Evolutionary conservation across 768 basidiomycete genomes (phyloP).

Genomic region (Kockovaella imperatae): DNA sequence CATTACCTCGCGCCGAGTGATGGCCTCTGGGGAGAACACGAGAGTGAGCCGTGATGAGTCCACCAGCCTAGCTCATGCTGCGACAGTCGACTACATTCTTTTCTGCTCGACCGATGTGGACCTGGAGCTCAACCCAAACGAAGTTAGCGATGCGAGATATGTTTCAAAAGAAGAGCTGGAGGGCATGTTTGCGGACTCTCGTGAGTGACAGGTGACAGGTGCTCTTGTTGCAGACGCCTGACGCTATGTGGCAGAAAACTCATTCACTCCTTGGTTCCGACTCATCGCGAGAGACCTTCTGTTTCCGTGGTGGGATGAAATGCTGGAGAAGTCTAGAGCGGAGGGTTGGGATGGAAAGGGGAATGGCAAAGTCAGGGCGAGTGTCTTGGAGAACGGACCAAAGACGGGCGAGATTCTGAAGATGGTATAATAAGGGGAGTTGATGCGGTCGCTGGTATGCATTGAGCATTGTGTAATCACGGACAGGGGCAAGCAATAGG

Average conservation of each 20-base stretch:
- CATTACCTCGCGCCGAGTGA: slow-evolving; percentile 93
- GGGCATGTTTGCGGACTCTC: slow-evolving; percentile 73
- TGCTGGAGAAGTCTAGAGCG: slow-evolving; percentile 55
- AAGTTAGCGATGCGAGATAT: slow-evolving; percentile 84
- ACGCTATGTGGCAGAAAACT: slow-evolving; percentile 67
- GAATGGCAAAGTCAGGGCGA: slow-evolving; percentile 19
- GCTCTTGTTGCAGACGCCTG: slow-evolving; percentile 1
- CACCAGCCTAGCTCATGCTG: slow-evolving; percentile 1
- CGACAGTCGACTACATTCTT: slow-evolving; percentile 89
- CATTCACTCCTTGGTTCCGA: slow-evolving; percentile 99
- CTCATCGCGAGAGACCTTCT: slow-evolving; percentile 93
- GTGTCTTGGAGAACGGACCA: slow-evolving; percentile 22
- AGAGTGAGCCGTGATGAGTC: slow-evolving; percentile 55
- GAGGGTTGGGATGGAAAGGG: slow-evolving; percentile 26
- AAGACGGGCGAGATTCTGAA: slow-evolving; percentile 24
- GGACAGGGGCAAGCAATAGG: too few relatives aligned
- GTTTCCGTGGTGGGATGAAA: slow-evolving; percentile 97
- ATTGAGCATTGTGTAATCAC: too few relatives aligned
- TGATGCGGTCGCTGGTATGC: neutral
- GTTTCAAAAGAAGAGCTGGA: slow-evolving; percentile 84
- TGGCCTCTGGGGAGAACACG: slow-evolving; percentile 96
- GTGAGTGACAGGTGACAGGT: slow-evolving; percentile 49
- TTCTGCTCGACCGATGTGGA: slow-evolving; percentile 85
- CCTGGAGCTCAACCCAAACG: slow-evolving; percentile 73
- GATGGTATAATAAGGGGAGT: slow-evolving; percentile 26